These are phyloP conservation scores for Aurifilum marmelostoma DNA, from an alignment of 2,329 filamentous ascomycete species.

Conservation along the genomic window DNA sequence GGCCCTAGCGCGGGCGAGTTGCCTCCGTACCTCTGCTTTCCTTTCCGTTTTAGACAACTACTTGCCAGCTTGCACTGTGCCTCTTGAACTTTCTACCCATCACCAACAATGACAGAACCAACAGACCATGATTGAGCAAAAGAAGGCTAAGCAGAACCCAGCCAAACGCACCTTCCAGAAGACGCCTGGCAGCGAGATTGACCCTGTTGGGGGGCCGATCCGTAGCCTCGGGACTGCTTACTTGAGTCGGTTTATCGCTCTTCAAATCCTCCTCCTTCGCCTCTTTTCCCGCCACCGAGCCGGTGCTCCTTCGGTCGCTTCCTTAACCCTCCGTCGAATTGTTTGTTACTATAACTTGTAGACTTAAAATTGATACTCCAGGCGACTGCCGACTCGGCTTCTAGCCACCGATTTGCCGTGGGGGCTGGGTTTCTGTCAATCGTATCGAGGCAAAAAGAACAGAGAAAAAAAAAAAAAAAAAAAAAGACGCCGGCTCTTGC, in stretches of 20 bases:
- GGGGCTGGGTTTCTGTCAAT: neutral
- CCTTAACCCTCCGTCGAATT: neutral
- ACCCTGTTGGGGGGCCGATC: neutral
- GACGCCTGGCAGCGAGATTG: neutral
- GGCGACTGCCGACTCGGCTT: neutral
- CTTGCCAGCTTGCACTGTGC: neutral
- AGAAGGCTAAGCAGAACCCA: neutral
- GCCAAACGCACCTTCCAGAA: conserved; percentile 3
- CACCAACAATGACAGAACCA: too few species aligned
- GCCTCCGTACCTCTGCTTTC: neutral
- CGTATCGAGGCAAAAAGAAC: too few species aligned
- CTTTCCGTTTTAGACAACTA: neutral
- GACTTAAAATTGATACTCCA: neutral
- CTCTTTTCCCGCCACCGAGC: neutral
- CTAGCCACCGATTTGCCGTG: neutral
- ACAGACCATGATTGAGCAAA: neutral
- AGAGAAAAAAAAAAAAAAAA: neutral
- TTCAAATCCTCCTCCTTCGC: neutral
- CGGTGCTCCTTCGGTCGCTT: conserved; percentile 12
- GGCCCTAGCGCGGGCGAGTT: neutral
- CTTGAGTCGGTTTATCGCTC: neutral
- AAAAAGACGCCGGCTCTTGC: neutral
- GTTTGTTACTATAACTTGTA: too few species aligned
- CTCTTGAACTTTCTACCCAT: too few species aligned
- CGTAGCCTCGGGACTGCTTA: conserved; percentile 10